Percentiles rank a stretch among this genome's conserved stretches.
Conservation (phyloP, 1,284 basidiomycete species). For the Ustilago lituana region DNA sequence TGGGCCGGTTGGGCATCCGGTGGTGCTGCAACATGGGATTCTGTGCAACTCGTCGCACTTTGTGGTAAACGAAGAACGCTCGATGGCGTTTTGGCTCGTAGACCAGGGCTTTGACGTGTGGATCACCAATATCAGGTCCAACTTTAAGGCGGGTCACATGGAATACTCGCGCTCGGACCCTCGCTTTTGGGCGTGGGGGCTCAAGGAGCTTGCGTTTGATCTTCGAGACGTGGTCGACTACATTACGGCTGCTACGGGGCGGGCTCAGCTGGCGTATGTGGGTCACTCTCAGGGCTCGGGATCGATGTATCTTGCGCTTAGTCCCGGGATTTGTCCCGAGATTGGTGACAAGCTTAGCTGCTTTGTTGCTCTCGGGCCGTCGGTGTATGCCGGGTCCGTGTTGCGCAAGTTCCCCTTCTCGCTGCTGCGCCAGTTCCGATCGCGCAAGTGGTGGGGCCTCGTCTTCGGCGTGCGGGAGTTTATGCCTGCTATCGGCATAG, state of each 20-base stretch:
- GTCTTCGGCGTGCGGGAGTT: constrained; percentile 64
- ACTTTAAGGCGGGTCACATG: constrained; percentile 64
- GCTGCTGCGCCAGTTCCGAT: constrained; percentile 60
- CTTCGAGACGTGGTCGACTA: constrained; percentile 64
- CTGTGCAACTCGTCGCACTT: constrained; percentile 66
- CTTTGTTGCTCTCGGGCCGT: constrained; percentile 64
- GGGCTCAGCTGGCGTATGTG: constrained; percentile 60
- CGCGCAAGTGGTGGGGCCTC: constrained; percentile 63
- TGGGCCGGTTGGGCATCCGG: constrained; percentile 61
- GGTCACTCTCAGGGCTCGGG: constrained; percentile 66
- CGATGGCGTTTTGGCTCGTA: constrained; percentile 66
- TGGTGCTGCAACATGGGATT: constrained; percentile 66
- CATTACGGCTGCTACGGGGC: constrained; percentile 58
- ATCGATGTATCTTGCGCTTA: constrained; percentile 66
- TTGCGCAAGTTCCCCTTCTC: constrained; percentile 64
- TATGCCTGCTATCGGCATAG: constrained; percentile 61
- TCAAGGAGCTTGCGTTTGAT: constrained; percentile 66
- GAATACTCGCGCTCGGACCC: constrained; percentile 61
- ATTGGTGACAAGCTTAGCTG: constrained; percentile 62
- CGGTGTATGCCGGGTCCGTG: constrained; percentile 65
- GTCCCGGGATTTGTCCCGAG: constrained; percentile 61
- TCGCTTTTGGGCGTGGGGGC: constrained; percentile 67
- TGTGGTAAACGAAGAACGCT: constrained; percentile 63
- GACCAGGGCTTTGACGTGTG: constrained; percentile 67
- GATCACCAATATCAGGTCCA: constrained; percentile 66